Base-by-base conservation (phyloP, 2,329 filamentous ascomycete species). In the Colletotrichum tofieldiae region DNA sequence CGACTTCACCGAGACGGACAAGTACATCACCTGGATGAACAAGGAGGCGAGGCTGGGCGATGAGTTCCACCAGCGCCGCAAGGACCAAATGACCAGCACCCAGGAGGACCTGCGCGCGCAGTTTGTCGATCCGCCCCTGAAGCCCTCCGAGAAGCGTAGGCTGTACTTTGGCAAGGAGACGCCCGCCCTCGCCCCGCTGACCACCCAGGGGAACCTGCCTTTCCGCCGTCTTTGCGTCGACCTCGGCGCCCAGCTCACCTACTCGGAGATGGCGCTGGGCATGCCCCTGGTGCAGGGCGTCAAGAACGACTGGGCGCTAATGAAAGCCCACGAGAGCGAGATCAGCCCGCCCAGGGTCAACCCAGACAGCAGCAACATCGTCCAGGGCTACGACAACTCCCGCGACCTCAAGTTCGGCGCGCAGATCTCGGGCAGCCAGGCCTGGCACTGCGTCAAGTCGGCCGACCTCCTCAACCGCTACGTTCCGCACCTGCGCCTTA, bases 201-300 rank as follows among this genome's bases (percentile, higher is more conserved):
- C 96, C 1, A 99, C 96, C 0, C 96, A 98, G 83, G 96, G 96
- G 56, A 99, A 99, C 78, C 87, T 98, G 59, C 96, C 96, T 1
- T 99, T 98, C 85, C 92, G 96, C 68, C 91, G 96, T 61, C 89
- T 99, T 39, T 98, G 95, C 78, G 92, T 94, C 16, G 93, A 95
- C 67, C 88, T 98, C 32, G 96, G 96, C 45, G 95, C 95, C 37
- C 93, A 98, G 79, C 87, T 97, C 60, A 99, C 96, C 0, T 99
- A 98, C 85, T 98, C 96, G 0, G 96, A 99, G 83, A 99, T 99
- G 96, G 96, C 96, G 5, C 93, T 99, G 89, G 92, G 94, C 37
- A 85, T 97, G 82, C 95, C 96, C 12, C 84, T 99, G 52, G 88
- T 99, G 7, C 95, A 98, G 81, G 96, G 96, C 45, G 90, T 93